Evolutionary conservation across 176 grass and related monocot species (phyloP).

Genomic region (Hordeum vulgare): MorexV3_pseudomolecules_assembly NC_058521.1:130454152-130454651

Average conservation of each 20-base stretch:
- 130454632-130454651: conserved; percentile 83
- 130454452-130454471: conserved; percentile 68
- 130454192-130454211: conserved; percentile 7
- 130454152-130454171: neutral
- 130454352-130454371: conserved; percentile 77
- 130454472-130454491: conserved; percentile 87
- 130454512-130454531: conserved; percentile 84
- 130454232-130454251: conserved; percentile 76
- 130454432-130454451: conserved; percentile 77
- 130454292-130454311: conserved; percentile 61
- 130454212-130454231: conserved; percentile 70
- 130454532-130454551: conserved; percentile 48
- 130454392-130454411: conserved; percentile 45
- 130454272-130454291: conserved; percentile 52
- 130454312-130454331: conserved; percentile 88
- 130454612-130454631: conserved; percentile 72
- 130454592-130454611: conserved; percentile 50
- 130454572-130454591: conserved; percentile 85
- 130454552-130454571: conserved; percentile 86
- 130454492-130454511: conserved; percentile 70
- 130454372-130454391: conserved; percentile 67
- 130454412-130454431: conserved; percentile 75
- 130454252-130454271: conserved; percentile 74
- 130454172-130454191: neutral
- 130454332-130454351: conserved; percentile 66